Evolutionary conservation across 2,329 filamentous ascomycete species (phyloP).

Genomic region (Parastagonospora nodorum): DNA sequence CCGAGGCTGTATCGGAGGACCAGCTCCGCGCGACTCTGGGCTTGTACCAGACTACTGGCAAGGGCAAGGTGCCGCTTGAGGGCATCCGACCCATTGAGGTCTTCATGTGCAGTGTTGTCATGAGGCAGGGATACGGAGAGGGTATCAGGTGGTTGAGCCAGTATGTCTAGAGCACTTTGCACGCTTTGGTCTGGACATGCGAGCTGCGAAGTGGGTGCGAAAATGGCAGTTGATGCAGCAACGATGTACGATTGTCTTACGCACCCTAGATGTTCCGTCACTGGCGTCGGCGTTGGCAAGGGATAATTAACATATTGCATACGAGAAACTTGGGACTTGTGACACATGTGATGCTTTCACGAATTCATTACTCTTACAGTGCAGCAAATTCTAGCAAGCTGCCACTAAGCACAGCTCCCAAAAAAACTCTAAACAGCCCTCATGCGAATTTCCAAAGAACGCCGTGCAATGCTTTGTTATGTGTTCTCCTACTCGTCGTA

Average conservation of each 20-base stretch:
- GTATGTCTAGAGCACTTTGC: conserved; percentile 40
- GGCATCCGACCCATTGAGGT: conserved; percentile 73
- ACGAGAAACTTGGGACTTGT: background rate
- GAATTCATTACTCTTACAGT: background rate
- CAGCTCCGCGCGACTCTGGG: conserved; percentile 91
- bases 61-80: conserved; percentile 46
- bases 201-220: background rate
- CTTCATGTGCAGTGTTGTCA: conserved; percentile 97
- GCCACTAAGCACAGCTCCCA: background rate
- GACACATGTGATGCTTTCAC: background rate
- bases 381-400: background rate
- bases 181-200: background rate
- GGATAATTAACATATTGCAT: conserved; percentile 15
- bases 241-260: conserved; percentile 1
- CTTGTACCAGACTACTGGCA: conserved; percentile 71
- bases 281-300: conserved; percentile 23
- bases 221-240: background rate
- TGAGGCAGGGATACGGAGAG: conserved; percentile 74
- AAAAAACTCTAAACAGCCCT: background rate
- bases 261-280: conserved; percentile 3
- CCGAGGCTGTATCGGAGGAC: conserved; percentile 92
- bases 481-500: conserved; percentile 38
- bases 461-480: conserved; percentile 1
- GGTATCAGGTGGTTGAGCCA: conserved; percentile 50
- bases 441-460: background rate